Base-by-base conservation (phyloP, 371 early-diverging fungal genomes). In the Syncephalastrum monosporum region DNA sequence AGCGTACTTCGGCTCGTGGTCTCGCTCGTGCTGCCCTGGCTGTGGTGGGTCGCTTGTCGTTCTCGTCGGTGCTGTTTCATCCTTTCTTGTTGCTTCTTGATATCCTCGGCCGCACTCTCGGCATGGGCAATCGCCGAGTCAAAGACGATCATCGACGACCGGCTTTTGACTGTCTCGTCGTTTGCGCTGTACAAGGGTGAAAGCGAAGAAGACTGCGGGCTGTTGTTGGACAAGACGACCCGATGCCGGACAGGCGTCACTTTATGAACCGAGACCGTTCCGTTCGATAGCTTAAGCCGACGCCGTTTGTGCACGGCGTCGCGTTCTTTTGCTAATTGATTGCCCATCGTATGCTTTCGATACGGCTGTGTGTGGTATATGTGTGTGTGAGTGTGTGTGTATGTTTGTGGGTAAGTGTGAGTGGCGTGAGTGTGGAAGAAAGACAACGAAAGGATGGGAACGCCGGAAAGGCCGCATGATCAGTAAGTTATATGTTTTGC, bases 171-270 rank as follows among this genome's bases (percentile, higher is more conserved):
- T 41, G 4, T 21, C 13, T 45, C 27, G 60, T 23, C 19, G 45
- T 15, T 19, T 47, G 50, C 24, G 23, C 42, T 21, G 17, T 52
- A 49, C 25, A 56, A 27, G 13, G 57, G 38, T 5, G 66, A 46
- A 8, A 65, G 23, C 5, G 65, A 54, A 17, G 65, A 38, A 1
- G 62, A 58, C 16, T 42, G 21, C 42, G 55, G 44, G 13, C 49
- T 60, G 42, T 56, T 62, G 24, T 69, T 60, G 16, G 62, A 45
- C 25, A 61, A 42, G 21, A 65, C 62, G 15, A 65, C 59, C 53
- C 56, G 61, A 38, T 69, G 69, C 23, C 69, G 56, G 42, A 69
- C 57, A 21, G 69, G 69, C 17, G 43, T 61, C 17, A 51, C n/a
- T 6, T 25, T 33, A 21, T 50, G 50, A n/a, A 19, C 29, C 50